Base-by-base conservation (phyloP, 1,139 yeast species). In the Scheffersomyces illinoinensis region DNA sequence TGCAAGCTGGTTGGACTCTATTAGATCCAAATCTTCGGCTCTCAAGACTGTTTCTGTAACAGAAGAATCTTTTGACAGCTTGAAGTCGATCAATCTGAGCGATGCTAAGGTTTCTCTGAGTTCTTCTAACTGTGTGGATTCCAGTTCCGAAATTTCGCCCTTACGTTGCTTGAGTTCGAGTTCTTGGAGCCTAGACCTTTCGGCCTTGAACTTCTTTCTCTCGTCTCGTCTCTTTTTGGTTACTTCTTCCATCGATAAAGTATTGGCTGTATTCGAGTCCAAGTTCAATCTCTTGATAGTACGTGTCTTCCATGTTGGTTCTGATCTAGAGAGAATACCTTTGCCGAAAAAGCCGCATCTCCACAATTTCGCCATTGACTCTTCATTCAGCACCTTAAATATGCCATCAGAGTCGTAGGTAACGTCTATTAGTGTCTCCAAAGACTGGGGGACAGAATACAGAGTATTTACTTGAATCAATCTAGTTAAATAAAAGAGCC, bases 271-370 rank as follows among this genome's bases (percentile, higher is more conserved):
- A 43, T 70, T 71, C 57, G 82, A 62, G 14, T 58, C 63, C 50
- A 80, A 73, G 56, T 89, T 78, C 54, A 76, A 66, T 55, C 90
- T 76, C 43, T 82, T 76, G 18, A 64, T 65, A 1, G 91, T 87
- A 57, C 98, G 82, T 17, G 79, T 79, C 53, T 72, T 74, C 98
- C 98, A 95, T 0, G 97, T 87, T 0, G 99, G 97, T 67, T 95
- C 98, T 59, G 97, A 90, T 64, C 99, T 79, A 47, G 97, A 90
- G 55, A 93, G 76, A 4, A 85, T 83, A 2, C 99, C 99, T 67
- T 95, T 95, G 10, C 99, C 99, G 69, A 92, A 96, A 70, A 93
- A 95, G 0, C 99, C 99, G 68, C 84, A 84, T 43, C 82, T 75
- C 98, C 99, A 95, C 8, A 95, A 76, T 43, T 73, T 72, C n/a